These are phyloP conservation scores for Colletotrichum eremochloae DNA, from an alignment of 2,329 filamentous ascomycete genomes.

Conservation along the genomic window DNA sequence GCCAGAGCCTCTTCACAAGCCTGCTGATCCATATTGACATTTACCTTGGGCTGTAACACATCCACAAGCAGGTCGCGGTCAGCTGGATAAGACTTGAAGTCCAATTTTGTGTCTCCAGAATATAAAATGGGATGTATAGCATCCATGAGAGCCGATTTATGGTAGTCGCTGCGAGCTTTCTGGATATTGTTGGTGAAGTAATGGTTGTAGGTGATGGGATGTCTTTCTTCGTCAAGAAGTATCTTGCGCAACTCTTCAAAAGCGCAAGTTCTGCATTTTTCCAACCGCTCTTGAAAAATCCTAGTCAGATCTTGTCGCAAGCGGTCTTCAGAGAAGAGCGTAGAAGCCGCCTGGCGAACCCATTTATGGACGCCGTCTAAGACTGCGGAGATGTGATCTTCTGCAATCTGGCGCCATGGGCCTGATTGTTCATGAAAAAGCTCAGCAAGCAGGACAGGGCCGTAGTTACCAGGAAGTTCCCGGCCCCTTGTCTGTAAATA, in stretches of 20 bases:
- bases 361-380: background rate
- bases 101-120: background rate
- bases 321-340: constrained; percentile 15
- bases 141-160: background rate
- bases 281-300: background rate
- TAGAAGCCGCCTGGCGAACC: constrained; percentile 1
- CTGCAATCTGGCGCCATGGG: constrained; percentile 58
- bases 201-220: constrained; percentile 68
- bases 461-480: constrained; percentile 73
- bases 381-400: constrained; percentile 12
- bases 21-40: constrained; percentile 42
- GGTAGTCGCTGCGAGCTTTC: constrained; percentile 42
- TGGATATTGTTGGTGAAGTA: constrained; percentile 58
- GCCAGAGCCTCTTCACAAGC: constrained; percentile 43
- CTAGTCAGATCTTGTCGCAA: background rate
- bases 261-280: background rate
- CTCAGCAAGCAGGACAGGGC: constrained; percentile 69
- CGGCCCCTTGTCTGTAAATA: constrained; percentile 44
- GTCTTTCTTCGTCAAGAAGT: constrained; percentile 41
- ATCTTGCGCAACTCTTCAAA: constrained; percentile 27
- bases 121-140: background rate
- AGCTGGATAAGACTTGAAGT: rapidly evolving
- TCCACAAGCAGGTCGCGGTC: background rate
- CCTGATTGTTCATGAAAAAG: constrained; percentile 71
- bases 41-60: background rate